phyloP scores from a whole-genome alignment of 192 early-diverging fungal genomes.

The Gryganskiella cystojenkinii region DNA sequence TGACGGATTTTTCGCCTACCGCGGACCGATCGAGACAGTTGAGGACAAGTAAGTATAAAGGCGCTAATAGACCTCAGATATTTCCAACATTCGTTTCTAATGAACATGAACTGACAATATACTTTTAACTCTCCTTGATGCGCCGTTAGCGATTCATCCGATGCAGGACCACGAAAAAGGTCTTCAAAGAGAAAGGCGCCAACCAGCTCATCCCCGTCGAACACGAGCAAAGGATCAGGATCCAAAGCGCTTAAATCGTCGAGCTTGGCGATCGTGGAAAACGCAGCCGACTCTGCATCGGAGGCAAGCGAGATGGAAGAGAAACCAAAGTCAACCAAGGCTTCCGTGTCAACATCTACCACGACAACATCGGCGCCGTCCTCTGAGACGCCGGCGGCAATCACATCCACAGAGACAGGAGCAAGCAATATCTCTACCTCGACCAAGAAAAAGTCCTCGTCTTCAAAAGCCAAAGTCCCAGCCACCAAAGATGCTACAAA shows the following conservation, averaged over 20 bases:
- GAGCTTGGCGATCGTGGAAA: conserved; percentile 26
- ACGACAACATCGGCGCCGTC: not conserved
- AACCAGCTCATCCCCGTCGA: conserved; percentile 24
- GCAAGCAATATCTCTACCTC: conserved; percentile 3
- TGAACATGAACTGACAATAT: not conserved
- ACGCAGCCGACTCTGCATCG: conserved; percentile 40
- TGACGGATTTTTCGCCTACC: conserved; percentile 63
- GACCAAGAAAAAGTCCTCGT: conserved; percentile 19
- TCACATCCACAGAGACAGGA: not conserved
- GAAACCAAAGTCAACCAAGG: conserved; percentile 21
- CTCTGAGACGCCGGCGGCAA: not conserved
- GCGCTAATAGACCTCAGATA: not conserved
- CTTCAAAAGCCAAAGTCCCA: conserved; percentile 26
- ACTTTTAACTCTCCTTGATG: not conserved
- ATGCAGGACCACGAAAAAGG: conserved; percentile 19
- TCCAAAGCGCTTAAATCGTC: conserved; percentile 27
- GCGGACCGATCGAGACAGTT: conserved; percentile 53
- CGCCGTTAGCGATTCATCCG: conserved; percentile 35
- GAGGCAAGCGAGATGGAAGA: conserved; percentile 46
- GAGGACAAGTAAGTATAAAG: conserved; percentile 37
- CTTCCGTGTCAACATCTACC: not conserved
- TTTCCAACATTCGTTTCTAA: not conserved
- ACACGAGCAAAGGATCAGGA: conserved; percentile 1
- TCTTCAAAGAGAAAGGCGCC: conserved; percentile 18
- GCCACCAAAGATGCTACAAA: not conserved